Conservation (phyloP, 2,329 filamentous ascomycete genomes). For the Aspergillus sp. region DNA sequence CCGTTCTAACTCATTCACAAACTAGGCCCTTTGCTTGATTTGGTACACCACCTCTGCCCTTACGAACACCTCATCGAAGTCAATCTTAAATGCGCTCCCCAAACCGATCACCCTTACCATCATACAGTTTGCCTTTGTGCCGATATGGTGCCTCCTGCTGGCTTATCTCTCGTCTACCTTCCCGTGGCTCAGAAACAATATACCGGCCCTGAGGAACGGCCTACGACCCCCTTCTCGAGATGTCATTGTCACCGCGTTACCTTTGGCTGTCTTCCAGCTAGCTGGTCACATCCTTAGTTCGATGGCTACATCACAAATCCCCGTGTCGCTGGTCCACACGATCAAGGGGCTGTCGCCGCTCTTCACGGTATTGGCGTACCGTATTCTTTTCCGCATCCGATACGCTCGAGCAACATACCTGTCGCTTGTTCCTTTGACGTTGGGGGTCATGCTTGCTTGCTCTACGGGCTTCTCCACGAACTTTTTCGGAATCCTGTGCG, state of each 20-base stretch:
- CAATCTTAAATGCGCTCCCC: conserved; percentile 86
- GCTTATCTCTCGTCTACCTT: conserved; percentile 73
- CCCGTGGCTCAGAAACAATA: conserved; percentile 65
- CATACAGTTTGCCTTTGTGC: conserved; percentile 91
- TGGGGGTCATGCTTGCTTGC: conserved; percentile 95
- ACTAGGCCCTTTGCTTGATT: conserved; percentile 75
- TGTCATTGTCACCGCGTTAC: conserved; percentile 83
- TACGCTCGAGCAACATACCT: conserved; percentile 86
- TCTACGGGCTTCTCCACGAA: conserved; percentile 89
- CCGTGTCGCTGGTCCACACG: conserved; percentile 94
- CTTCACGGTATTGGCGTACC: conserved; percentile 92
- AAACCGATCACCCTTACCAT: conserved; percentile 90
- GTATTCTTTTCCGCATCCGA: conserved; percentile 80
- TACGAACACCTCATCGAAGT: conserved; percentile 97
- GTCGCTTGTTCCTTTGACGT: conserved; percentile 83
- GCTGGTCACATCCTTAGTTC: conserved; percentile 91
- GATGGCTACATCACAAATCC: conserved; percentile 89
- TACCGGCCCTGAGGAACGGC: conserved; percentile 80
- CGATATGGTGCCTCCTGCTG: conserved; percentile 78
- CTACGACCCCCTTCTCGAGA: conserved; percentile 78
- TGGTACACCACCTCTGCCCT: conserved; percentile 97
- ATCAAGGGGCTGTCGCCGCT: conserved; percentile 96
- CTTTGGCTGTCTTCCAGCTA: conserved; percentile 88
- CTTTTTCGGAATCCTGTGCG: conserved; percentile 83
- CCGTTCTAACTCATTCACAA: conserved; percentile 19